Conservation (phyloP, 225 moss, liverwort and hornwort genomes). For the Pseudisothecium myosuroides region DNA sequence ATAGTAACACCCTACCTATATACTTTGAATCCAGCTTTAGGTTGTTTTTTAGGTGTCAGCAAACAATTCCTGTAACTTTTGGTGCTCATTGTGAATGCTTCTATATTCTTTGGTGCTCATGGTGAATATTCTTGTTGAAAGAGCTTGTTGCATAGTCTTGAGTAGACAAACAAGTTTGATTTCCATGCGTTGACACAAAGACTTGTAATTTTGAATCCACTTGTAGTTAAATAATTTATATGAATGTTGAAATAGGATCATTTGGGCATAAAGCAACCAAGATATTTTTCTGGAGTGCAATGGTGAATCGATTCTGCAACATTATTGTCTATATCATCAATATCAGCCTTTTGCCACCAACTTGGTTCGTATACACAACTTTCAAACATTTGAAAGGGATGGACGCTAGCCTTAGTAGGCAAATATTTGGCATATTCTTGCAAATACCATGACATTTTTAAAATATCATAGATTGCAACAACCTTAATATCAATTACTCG, state of each 20-base stretch:
- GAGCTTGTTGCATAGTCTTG: background rate
- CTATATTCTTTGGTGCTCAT: background rate
- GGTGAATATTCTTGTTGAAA: background rate
- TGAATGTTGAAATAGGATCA: background rate
- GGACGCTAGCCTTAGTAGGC: background rate
- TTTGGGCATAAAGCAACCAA: slow-evolving; percentile 8
- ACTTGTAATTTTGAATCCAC: background rate
- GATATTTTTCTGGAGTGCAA: slow-evolving; percentile 9
- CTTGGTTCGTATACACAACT: slow-evolving; percentile 28
- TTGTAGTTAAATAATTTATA: background rate
- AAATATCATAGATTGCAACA: slow-evolving; percentile 19
- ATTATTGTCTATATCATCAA: slow-evolving; percentile 23
- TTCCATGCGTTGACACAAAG: too few relatives aligned
- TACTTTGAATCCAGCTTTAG: too few relatives aligned
- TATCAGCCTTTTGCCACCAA: slow-evolving; percentile 37
- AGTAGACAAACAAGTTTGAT: background rate
- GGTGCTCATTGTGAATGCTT: too few relatives aligned
- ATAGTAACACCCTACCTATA: too few relatives aligned
- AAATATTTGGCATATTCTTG: slow-evolving; percentile 33
- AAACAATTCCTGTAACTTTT: too few relatives aligned
- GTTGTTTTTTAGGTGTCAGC: too few relatives aligned
- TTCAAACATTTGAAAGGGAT: slow-evolving; percentile 38
- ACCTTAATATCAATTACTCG: slow-evolving; percentile 5
- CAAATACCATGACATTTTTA: background rate
- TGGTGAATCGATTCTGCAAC: slow-evolving; percentile 4